Conservation (phyloP, 2,329 filamentous ascomycete genomes). For the Diaporthe eres region DNA sequence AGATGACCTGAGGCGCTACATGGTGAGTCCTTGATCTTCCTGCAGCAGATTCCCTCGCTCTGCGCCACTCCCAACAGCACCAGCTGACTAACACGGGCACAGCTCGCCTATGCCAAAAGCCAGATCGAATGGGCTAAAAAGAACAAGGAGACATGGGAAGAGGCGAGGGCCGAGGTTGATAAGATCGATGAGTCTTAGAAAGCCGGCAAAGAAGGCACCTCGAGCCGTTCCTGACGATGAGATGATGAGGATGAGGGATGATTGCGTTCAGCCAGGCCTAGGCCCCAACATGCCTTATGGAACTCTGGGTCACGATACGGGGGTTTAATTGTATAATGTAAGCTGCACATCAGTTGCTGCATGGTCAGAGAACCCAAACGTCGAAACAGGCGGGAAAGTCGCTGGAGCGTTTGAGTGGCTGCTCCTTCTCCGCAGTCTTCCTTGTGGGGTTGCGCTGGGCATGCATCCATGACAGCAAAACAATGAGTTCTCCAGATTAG, state of each 20-base stretch:
- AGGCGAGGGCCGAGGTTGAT: constrained; percentile 86
- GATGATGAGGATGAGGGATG: constrained; percentile 33
- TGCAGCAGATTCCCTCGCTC: not conserved
- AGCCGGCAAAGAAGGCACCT: not conserved
- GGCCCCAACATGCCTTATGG: constrained; percentile 14
- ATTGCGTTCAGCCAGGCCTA: not conserved
- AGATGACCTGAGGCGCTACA: constrained; percentile 91
- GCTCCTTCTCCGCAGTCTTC: not conserved
- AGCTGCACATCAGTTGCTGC: constrained; percentile 9
- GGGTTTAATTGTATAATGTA: constrained; percentile 42
- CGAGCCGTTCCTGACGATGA: constrained; percentile 18
- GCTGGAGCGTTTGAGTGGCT: not conserved
- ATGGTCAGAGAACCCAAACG: not conserved
- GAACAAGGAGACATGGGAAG: constrained; percentile 92
- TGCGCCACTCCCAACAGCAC: not conserved
- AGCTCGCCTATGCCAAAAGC: constrained; percentile 93
- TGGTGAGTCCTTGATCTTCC: constrained; percentile 74
- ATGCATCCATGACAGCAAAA: constrained; percentile 20
- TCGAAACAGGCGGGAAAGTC: not conserved
- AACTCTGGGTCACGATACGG: not conserved
- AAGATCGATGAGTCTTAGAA: constrained; percentile 80
- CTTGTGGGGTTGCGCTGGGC: not conserved
- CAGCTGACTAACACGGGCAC: constrained; percentile 9
- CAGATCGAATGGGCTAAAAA: constrained; percentile 96
- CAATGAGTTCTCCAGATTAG: constrained; percentile 14